Base-by-base conservation (phyloP, 1,284 basidiomycete species). In the Lentinula novae-zelandiae region DNA sequence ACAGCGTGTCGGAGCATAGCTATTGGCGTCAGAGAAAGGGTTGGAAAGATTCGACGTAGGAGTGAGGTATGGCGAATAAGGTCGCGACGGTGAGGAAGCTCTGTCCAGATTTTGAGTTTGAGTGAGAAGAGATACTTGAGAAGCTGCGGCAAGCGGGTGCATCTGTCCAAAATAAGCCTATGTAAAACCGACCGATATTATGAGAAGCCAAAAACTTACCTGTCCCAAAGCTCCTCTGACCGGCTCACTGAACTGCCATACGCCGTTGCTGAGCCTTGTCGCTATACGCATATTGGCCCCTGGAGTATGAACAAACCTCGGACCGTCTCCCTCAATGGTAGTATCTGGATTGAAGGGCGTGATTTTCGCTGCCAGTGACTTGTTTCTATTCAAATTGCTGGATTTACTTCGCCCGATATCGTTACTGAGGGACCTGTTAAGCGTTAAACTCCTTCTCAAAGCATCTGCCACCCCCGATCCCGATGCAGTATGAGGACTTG, bases 241-340 rank as follows among this genome's bases (percentile, higher is more conserved):
- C 5, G 59, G 56, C 27, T 63, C 62, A 20, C 55, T 53, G 33
- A 63, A 63, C 34, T 52, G 39, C 62, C 62, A 63, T 2, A 57
- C 52, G 1, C 62, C 62, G 31, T 63, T 63, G 31, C 53, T 39
- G 15, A 60, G 48, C n/a, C 59, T 48, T 2, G 62, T 60, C 13
- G 62, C 62, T 27, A 63, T 58, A 33, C 62, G 46, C 62, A 63
- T 63, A 34, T 63, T 60, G 22, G 57, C n/a, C 7, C 59, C 62
- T n/a, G 62, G 62, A 5, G 55, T 60, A 58, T 59, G 61, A 17
- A 62, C 53, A n/a, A 59, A 59, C 27, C 53, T 55, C 8, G 46
- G 49, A 13, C 60, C 54, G 38, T 56, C 46, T 10, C 51, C 58
- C 5, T 34, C 54, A 44, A 8, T 15, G 13, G 53, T 20, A 13